phyloP scores from a whole-genome alignment of 2,329 filamentous ascomycete species.

The Talaromyces albobiverticillius region DNA sequence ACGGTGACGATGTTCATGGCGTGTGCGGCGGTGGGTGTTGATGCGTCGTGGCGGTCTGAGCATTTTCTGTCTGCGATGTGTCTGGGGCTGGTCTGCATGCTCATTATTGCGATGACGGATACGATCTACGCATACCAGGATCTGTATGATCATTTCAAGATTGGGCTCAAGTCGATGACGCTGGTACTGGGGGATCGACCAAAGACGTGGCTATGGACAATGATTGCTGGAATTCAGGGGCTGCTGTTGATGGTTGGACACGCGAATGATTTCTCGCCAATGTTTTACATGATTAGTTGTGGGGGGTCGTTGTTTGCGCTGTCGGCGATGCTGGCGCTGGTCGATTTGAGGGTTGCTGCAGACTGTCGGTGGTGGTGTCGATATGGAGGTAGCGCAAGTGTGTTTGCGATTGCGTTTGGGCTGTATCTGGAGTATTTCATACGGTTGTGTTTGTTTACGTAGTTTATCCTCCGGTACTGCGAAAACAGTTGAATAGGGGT shows the following conservation, averaged over 20 bases:
- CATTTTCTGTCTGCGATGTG: background rate
- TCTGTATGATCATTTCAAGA: constrained; percentile 1
- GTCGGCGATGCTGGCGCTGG: constrained; percentile 8
- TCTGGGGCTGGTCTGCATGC: background rate
- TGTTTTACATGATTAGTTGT: constrained; percentile 6
- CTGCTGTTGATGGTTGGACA: background rate
- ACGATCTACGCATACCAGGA: constrained; percentile 10
- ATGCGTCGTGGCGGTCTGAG: background rate
- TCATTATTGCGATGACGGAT: background rate
- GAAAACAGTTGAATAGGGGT: background rate
- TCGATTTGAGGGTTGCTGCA: constrained; percentile 10
- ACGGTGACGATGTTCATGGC: background rate
- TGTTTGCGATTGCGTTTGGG: background rate
- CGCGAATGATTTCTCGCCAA: constrained; percentile 3
- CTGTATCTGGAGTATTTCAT: constrained; percentile 11
- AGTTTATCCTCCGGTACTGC: background rate
- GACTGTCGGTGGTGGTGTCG: constrained; percentile 11
- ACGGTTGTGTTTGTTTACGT: constrained; percentile 1
- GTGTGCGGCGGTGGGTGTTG: background rate
- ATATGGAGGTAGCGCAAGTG: background rate
- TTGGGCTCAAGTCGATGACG: background rate
- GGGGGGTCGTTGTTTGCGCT: background rate
- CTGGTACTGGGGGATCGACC: background rate
- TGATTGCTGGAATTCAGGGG: background rate
- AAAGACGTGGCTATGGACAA: constrained; percentile 2